phyloP scores from a whole-genome alignment of 495 filamentous ascomycete species.

The Daldinia caldariorum region DNA sequence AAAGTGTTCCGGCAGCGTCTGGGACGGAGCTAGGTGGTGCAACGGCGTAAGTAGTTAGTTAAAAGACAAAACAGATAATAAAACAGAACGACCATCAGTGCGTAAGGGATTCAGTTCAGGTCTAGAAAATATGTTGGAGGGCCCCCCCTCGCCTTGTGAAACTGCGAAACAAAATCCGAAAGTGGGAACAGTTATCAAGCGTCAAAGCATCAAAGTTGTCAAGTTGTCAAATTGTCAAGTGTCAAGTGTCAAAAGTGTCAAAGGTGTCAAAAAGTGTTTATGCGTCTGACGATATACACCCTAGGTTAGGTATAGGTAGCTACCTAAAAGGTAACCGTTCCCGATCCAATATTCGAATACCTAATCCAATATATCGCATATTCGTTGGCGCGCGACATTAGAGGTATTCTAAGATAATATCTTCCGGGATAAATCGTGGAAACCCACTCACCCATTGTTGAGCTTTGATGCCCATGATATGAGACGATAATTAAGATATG shows the following conservation, averaged over 20 bases:
- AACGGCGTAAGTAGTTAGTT: slow-evolving; percentile 42
- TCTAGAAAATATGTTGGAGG: slow-evolving; percentile 18
- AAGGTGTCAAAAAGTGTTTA: slow-evolving; percentile 1
- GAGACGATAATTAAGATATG: slow-evolving; percentile 23
- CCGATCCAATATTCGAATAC: too few relatives aligned
- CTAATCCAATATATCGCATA: slow-evolving; percentile 14
- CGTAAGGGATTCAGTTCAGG: slow-evolving; percentile 10
- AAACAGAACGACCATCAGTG: slow-evolving; percentile 21
- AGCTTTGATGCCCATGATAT: slow-evolving; percentile 47
- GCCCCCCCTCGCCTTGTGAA: slow-evolving; percentile 38
- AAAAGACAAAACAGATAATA: slow-evolving; percentile 25
- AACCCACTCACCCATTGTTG: slow-evolving; percentile 48
- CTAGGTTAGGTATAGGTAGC: too few relatives aligned
- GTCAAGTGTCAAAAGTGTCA: slow-evolving; percentile 20
- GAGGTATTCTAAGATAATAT: background rate
- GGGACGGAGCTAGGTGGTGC: slow-evolving; percentile 58
- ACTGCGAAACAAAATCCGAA: slow-evolving; percentile 40
- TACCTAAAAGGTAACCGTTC: background rate
- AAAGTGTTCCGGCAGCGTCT: slow-evolving; percentile 60
- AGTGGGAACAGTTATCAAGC: slow-evolving; percentile 37
- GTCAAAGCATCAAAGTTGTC: slow-evolving; percentile 6
- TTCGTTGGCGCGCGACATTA: slow-evolving; percentile 4
- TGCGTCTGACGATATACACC: slow-evolving; percentile 18
- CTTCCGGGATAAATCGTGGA: slow-evolving; percentile 8
- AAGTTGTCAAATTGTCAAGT: too few relatives aligned